Evolutionary conservation across 2,329 filamentous ascomycete genomes (phyloP).

Genomic region (Xylariales sp.): DNA sequence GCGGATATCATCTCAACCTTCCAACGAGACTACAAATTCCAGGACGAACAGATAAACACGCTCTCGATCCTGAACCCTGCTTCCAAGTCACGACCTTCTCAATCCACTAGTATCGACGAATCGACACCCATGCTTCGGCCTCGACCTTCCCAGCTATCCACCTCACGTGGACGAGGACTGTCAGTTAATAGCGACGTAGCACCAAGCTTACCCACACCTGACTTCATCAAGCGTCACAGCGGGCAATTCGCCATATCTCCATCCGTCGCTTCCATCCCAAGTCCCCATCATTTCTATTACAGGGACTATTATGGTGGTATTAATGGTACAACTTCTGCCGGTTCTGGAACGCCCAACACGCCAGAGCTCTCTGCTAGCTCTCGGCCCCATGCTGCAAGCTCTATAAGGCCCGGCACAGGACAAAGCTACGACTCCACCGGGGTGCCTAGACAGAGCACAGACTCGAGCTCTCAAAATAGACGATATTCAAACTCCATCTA

Average conservation of each 20-base stretch:
- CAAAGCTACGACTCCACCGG: constrained; percentile 54
- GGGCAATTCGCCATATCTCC: constrained; percentile 62
- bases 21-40: constrained; percentile 70
- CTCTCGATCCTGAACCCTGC: constrained; percentile 76
- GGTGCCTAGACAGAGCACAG: constrained; percentile 46
- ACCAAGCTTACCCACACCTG: constrained; percentile 59
- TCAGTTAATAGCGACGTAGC: constrained; percentile 60
- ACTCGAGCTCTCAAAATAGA: constrained; percentile 40
- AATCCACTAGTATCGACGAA: constrained; percentile 53
- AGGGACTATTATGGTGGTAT: constrained; percentile 46
- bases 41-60: constrained; percentile 65
- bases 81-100: constrained; percentile 54
- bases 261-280: constrained; percentile 39
- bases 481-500: constrained; percentile 54
- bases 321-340: constrained; percentile 46
- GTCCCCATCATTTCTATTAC: constrained; percentile 52
- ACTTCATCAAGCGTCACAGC: constrained; percentile 62
- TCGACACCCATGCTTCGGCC: constrained; percentile 43
- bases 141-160: constrained; percentile 41
- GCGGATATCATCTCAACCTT: constrained; percentile 74
- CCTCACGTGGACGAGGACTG: constrained; percentile 48
- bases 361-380: constrained; percentile 48
- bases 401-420: constrained; percentile 53
- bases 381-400: constrained; percentile 40
- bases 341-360: constrained; percentile 53